phyloP scores from a whole-genome alignment of 805 yeast species.

The Hanseniaspora guilliermondii region DNA sequence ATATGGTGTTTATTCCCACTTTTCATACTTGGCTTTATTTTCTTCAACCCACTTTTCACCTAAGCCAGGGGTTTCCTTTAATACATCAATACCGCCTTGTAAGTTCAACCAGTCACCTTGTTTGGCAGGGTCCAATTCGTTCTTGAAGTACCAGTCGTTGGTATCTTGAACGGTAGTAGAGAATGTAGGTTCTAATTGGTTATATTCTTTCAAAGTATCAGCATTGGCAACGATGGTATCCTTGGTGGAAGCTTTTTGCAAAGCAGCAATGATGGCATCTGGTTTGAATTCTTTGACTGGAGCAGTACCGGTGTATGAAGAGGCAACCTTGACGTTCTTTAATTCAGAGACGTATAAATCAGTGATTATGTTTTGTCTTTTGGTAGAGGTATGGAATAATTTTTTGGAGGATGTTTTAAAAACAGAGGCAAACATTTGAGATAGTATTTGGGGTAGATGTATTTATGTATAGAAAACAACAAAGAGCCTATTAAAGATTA shows the following conservation, averaged over 20 bases:
- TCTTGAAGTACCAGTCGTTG: conserved; percentile 73
- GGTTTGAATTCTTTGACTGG: conserved; percentile 74
- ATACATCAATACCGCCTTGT: conserved; percentile 9
- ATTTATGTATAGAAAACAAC: neutral
- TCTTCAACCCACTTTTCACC: conserved; percentile 15
- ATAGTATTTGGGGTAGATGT: neutral
- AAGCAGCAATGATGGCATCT: conserved; percentile 68
- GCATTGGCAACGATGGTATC: conserved; percentile 52
- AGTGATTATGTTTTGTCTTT: conserved; percentile 47
- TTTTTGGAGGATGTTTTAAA: conserved; percentile 9
- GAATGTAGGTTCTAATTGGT: conserved; percentile 34
- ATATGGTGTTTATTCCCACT: conserved; percentile 6
- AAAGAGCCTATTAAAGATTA: neutral
- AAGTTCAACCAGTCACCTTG: conserved; percentile 22
- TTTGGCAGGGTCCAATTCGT: conserved; percentile 46
- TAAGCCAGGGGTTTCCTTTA: conserved; percentile 11
- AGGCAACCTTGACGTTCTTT: conserved; percentile 77
- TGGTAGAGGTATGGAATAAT: conserved; percentile 20
- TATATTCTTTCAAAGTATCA: conserved; percentile 54
- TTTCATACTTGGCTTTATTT: conserved; percentile 11
- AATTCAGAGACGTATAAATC: conserved; percentile 80
- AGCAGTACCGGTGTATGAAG: conserved; percentile 59
- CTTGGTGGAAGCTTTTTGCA: conserved; percentile 53
- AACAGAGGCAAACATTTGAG: conserved; percentile 7
- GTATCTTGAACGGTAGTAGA: conserved; percentile 19